These are phyloP conservation scores for Plantago major DNA, from an alignment of 257 asterid genomes.

Conservation along the genomic window DNA sequence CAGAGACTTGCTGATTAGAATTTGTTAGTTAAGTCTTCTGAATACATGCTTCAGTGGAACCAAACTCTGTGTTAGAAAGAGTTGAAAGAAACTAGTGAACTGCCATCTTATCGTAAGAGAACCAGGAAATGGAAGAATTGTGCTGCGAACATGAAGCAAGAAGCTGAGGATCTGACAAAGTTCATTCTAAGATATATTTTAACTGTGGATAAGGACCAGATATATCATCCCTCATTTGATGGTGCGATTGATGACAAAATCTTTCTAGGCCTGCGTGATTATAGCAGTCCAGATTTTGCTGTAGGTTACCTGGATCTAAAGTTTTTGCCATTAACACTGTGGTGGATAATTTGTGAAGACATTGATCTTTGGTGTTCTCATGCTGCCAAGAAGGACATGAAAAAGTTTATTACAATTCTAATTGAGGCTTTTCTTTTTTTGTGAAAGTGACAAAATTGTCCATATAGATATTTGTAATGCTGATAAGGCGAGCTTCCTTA, in stretches of 20 bases:
- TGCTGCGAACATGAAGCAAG: slow-evolving; percentile 46
- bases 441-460: slow-evolving; percentile 23
- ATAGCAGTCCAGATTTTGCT: slow-evolving; percentile 33
- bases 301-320: slow-evolving; percentile 55
- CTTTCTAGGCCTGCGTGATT: slow-evolving; percentile 28
- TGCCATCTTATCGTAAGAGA: slow-evolving; percentile 38
- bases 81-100: slow-evolving; percentile 38
- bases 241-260: slow-evolving; percentile 27
- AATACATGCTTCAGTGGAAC: slow-evolving; percentile 60
- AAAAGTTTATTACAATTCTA: slow-evolving; percentile 47
- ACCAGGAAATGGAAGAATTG: slow-evolving; percentile 45
- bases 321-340: slow-evolving; percentile 47
- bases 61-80: slow-evolving; percentile 27
- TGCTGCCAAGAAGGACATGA: slow-evolving; percentile 70
- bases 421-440: slow-evolving; percentile 42
- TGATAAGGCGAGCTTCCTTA: slow-evolving; percentile 29
- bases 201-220: slow-evolving; percentile 35
- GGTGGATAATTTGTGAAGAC: slow-evolving; percentile 59
- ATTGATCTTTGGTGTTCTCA: slow-evolving; percentile 75
- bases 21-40: slow-evolving; percentile 53
- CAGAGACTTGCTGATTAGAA: slow-evolving; percentile 80
- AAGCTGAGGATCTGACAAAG: slow-evolving; percentile 60
- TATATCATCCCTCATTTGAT: slow-evolving; percentile 24
- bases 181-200: slow-evolving; percentile 45
- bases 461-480: slow-evolving; percentile 23